Conservation (phyloP, 768 basidiomycete genomes). For the Lentinula edodes region DNA sequence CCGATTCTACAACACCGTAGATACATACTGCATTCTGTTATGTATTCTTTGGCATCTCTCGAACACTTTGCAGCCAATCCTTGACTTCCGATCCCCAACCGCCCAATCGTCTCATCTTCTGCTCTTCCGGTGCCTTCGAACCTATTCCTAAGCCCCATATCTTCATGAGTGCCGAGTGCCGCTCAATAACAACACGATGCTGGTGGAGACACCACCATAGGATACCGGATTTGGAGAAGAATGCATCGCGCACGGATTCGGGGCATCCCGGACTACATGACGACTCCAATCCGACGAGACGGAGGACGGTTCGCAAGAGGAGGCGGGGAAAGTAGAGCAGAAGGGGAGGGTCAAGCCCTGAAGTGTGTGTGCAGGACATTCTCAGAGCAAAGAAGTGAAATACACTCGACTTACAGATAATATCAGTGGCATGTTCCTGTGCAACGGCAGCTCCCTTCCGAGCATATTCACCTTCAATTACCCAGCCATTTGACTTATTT, state of each 20-base stretch:
- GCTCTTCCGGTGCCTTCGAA: slow-evolving; percentile 14
- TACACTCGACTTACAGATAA: slow-evolving; percentile 39
- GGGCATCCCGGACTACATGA: slow-evolving; percentile 46
- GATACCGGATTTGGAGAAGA: slow-evolving; percentile 46
- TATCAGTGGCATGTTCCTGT: slow-evolving; percentile 37
- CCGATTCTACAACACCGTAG: no score
- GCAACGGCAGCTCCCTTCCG: slow-evolving; percentile 25
- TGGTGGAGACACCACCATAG: slow-evolving; percentile 44
- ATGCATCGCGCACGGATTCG: slow-evolving; percentile 32
- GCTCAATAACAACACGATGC: slow-evolving; percentile 28
- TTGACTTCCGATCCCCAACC: slow-evolving; percentile 43
- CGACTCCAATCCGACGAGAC: slow-evolving; percentile 27
- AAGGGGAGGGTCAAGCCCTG: slow-evolving; percentile 69
- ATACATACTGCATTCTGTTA: not conserved
- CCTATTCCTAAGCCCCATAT: slow-evolving; percentile 27
- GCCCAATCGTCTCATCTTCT: slow-evolving; percentile 43
- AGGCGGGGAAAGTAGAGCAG: slow-evolving; percentile 56
- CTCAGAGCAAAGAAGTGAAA: not conserved
- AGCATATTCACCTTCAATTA: slow-evolving; percentile 46
- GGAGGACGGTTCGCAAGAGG: slow-evolving; percentile 44
- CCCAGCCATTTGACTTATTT: slow-evolving; percentile 42
- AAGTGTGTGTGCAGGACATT: not conserved
- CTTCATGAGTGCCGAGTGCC: slow-evolving; percentile 21
- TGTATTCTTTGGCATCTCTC: slow-evolving; percentile 18
- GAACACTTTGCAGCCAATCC: slow-evolving; percentile 33